Conservation (phyloP, 768 basidiomycete genomes). For the Hortiboletus flavorubellus region DNA sequence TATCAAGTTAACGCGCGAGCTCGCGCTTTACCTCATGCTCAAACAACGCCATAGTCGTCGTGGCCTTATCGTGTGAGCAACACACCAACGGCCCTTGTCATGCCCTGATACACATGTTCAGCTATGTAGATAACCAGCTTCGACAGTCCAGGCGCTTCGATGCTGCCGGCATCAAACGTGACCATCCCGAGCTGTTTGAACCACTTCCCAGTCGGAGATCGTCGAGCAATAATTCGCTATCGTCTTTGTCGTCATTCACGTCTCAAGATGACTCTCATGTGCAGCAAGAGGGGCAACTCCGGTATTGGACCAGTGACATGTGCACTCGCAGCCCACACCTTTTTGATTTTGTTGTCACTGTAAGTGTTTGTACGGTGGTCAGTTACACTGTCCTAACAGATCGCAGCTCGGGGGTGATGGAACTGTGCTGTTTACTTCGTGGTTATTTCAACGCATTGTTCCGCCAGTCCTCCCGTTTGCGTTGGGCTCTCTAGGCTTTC, state of each 20-base stretch:
- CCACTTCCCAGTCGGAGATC: slow-evolving; percentile 75
- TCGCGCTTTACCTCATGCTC: slow-evolving; percentile 94
- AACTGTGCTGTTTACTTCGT: slow-evolving; percentile 97
- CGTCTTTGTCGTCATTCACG: slow-evolving; percentile 48
- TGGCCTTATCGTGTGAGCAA: slow-evolving; percentile 79
- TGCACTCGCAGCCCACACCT: slow-evolving; percentile 86
- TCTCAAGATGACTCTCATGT: slow-evolving; percentile 38
- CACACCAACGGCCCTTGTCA: slow-evolving; percentile 13
- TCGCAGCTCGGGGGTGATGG: slow-evolving; percentile 93
- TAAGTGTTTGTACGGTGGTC: slow-evolving; percentile 38
- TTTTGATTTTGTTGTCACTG: slow-evolving; percentile 97
- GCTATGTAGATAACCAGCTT: slow-evolving; percentile 94
- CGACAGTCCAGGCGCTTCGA: slow-evolving; percentile 90
- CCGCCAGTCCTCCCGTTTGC: slow-evolving; percentile 99
- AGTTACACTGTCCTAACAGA: slow-evolving; percentile 10
- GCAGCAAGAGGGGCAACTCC: slow-evolving; percentile 80
- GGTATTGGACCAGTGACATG: slow-evolving; percentile 98
- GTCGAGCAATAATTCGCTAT: slow-evolving; percentile 61
- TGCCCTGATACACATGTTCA: slow-evolving; percentile 31
- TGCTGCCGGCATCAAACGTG: slow-evolving; percentile 79
- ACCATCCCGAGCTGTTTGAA: slow-evolving; percentile 84
- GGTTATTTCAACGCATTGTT: slow-evolving; percentile 97
- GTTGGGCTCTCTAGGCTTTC: slow-evolving; percentile 94
- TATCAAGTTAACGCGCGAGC: slow-evolving; percentile 90
- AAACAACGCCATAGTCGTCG: slow-evolving; percentile 67